These are phyloP conservation scores for Colletotrichum aenigma DNA, from an alignment of 2,329 filamentous ascomycete species.

Conservation along the genomic window DNA sequence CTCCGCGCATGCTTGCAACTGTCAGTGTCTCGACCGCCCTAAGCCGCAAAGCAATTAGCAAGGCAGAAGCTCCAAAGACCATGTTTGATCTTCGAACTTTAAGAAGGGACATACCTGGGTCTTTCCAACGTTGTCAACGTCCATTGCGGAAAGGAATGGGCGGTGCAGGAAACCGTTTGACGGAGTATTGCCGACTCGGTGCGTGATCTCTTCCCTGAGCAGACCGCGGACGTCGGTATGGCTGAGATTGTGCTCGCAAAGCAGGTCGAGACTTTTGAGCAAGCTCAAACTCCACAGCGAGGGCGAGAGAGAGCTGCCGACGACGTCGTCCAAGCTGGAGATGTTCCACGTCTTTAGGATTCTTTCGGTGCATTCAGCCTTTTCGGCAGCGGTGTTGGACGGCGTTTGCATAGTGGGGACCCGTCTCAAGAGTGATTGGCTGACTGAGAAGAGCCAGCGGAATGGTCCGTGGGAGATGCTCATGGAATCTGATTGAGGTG, in stretches of 20 bases:
- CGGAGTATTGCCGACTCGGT: not conserved
- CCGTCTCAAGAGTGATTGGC: not conserved
- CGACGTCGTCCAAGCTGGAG: not conserved
- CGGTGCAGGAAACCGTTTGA: not conserved
- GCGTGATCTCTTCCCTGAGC: not conserved
- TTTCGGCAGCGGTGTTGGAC: not conserved
- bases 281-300: not conserved
- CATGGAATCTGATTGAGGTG: not conserved
- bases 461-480: not conserved
- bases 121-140: not conserved
- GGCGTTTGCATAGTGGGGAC: not conserved
- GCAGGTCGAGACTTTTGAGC: not conserved
- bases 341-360: not conserved
- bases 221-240: not conserved
- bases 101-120: not conserved
- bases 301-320: not conserved
- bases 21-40: not conserved
- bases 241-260: not conserved
- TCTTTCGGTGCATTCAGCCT: not conserved
- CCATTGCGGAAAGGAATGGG: not conserved
- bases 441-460: not conserved
- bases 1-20: not conserved
- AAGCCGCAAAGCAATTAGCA: not conserved
- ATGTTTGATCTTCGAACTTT: not conserved
- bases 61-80: too few species aligned